Base-by-base conservation (phyloP, 2,329 filamentous ascomycete genomes). In the Didymella exigua region DNA sequence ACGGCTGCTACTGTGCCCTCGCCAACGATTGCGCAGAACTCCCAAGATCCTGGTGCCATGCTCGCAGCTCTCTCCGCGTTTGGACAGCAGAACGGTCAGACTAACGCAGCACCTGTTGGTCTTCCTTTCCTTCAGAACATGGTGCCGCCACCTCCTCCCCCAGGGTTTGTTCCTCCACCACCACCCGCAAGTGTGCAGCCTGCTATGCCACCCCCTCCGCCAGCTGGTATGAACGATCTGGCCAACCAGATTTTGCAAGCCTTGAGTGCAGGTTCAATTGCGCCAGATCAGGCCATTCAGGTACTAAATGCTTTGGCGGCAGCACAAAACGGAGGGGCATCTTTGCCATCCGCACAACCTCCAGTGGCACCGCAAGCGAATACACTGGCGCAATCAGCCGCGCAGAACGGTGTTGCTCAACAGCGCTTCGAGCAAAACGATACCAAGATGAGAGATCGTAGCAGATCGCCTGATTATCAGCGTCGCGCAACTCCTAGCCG, bases 401-500 rank as follows among this genome's bases (percentile, higher is more conserved):
- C 49, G 38, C 62, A 64, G 18, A 69, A 64, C 46, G 60, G 63
- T 55, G 26, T 14, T 23, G 26, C 31, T 14, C 40, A 49, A 13
- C 40, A 46, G n/a, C 49, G 66, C 27, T 68, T 62, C 69, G 70
- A 71, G 26, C 68, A 69, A 31, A 65, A 69, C 56, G 67, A 67
- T 47, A 64, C 56, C 65, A 74, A 69, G 61, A 70, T 69, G 59
- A 70, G 71, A 58, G 71, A 74, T 41, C 71, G 70, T 62, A 71
- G 70, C 61, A 90, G 92, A 45, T 74, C 71, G 19, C 71, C 71
- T 62, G 87, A 88, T 54, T 88, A 86, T 63, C 90, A 89, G 81
- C 87, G 86, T 65, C 81, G 83, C 58, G 86, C 81, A 63, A 82
- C 83, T 46, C 67, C 69, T 43, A 66, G 78, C 79, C 71, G 80